Conservation (phyloP, 73 alveolate species). For the Symbiodinium natans region DNA sequence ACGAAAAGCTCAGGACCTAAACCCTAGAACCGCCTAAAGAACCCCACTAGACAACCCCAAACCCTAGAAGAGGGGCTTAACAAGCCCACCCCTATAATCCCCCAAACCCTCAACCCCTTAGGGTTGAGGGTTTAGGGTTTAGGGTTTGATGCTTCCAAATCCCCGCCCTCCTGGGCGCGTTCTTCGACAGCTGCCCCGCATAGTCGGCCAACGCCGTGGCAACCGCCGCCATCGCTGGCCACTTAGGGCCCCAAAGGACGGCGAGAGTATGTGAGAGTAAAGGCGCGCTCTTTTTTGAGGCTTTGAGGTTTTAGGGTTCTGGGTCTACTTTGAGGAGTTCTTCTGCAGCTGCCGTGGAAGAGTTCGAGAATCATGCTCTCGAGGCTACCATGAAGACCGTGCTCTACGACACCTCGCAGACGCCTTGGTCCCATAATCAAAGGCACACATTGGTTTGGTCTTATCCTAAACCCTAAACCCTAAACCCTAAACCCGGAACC, state of each 20-base stretch:
- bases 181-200: slow-evolving; percentile 1
- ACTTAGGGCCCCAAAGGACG: background rate
- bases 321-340: background rate
- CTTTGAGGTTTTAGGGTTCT: background rate
- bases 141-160: no score
- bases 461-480: background rate
- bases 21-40: no score
- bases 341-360: background rate
- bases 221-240: background rate
- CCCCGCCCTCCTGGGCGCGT: background rate
- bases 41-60: no score
- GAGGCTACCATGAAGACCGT: background rate
- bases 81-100: no score
- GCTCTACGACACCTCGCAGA: background rate
- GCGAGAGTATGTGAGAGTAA: background rate
- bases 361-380: background rate
- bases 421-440: background rate
- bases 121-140: no score
- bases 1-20: no score
- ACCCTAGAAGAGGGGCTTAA: no score
- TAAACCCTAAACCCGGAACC: no score
- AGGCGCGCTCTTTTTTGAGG: background rate
- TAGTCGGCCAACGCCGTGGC: background rate
- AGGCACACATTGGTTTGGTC: background rate
- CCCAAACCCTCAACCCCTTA: no score